Conservation (phyloP, 2,329 filamentous ascomycete genomes). For the Talaromyces sp. region DNA sequence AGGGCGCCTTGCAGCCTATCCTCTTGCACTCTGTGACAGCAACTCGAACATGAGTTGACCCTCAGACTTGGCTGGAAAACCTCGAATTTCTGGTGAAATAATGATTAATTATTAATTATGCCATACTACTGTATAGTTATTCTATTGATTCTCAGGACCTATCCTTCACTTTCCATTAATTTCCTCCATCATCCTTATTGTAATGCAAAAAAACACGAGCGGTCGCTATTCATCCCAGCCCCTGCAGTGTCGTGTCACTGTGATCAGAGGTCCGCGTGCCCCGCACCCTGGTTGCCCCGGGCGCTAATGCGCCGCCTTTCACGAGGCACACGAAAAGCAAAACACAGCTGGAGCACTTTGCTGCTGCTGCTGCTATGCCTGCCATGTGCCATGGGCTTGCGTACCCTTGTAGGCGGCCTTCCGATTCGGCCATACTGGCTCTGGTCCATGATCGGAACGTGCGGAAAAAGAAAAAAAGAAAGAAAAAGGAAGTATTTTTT, state of each 20-base stretch:
- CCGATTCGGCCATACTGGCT: not conserved
- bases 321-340: not conserved
- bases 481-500: too few species aligned
- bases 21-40: too few species aligned
- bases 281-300: not conserved
- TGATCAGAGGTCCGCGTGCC: not conserved
- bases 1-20: not conserved
- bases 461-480: not conserved
- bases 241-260: not conserved
- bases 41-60: too few species aligned
- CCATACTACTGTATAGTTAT: not conserved
- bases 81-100: not conserved
- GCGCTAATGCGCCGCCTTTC: not conserved
- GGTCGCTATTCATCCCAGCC: not conserved
- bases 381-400: not conserved
- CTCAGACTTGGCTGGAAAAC: not conserved
- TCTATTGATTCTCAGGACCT: not conserved
- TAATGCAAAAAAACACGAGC: not conserved
- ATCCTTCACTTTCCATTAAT: not conserved
- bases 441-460: not conserved
- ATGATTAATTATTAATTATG: not conserved
- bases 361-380: not conserved
- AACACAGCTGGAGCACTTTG: too few species aligned
- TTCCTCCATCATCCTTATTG: too few species aligned
- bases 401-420: not conserved